Evolutionary conservation across 2,329 filamentous ascomycete species (phyloP), one percentile per base, ranked within the genome.

Genomic region (Trichoderma asperellum): DNA sequence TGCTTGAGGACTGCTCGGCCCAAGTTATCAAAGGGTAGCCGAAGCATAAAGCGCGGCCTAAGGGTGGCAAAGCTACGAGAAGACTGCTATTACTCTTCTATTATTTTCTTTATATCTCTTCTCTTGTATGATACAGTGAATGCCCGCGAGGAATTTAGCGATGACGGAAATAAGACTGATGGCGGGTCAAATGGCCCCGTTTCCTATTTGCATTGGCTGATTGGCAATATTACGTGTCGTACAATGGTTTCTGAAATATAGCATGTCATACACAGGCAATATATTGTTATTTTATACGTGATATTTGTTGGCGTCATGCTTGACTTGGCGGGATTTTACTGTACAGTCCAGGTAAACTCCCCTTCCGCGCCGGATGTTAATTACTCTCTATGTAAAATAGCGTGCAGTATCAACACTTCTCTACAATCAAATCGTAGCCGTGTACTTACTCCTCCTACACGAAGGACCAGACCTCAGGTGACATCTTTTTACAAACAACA

Each of bases 1-100:
- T 34, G 68, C 68, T 70, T 70, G 68, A 68, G 63, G 63, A 68
- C 32, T 70, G 68, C 68, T 68, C 40, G 62, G 68, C 49, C 37
- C 40, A 43, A 40, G 8, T 18, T n/a, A 43, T 18, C 47, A n/a
- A 53, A 14, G 40, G 62, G 29, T 10, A 21, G 32, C 35, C 27
- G 62, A 67, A 68, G 68, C 68, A 70, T 68, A 70, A 67, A 70
- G 63, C 47, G 55, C 55, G 60, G 34, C 34, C 68, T 57, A 4
- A 10, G 34, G 24, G 47, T 24, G 66, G 58, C 47, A 56, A 47
- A 49, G 49, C 66, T n/a, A 65, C 40, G 60, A 63, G 40, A 62
- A 56, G 68, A 67, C 40, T 63, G 55, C 24, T 24, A 24, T 49
- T 5, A 4, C 21, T 37, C 10, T 56, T 64, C 24, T 64, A 32